These are phyloP conservation scores for Blastocystis sp. DNA, from an alignment of 352 stramenopile species.

Conservation along the genomic window DNA sequence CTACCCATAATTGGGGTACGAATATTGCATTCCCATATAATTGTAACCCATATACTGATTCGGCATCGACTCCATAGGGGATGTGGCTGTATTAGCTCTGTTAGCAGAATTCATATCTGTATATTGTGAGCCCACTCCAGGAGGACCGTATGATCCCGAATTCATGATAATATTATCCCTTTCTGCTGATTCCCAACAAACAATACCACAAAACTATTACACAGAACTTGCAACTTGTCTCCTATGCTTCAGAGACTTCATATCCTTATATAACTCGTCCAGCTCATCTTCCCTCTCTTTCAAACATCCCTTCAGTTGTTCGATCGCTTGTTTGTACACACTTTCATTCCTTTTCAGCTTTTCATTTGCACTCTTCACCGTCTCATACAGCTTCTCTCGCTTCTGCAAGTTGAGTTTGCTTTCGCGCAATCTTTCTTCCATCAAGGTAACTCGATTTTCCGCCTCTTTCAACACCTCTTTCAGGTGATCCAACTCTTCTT, in stretches of 20 bases:
- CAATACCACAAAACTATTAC: conserved; percentile 10
- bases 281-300: conserved; percentile 16
- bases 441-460: not conserved
- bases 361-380: not conserved
- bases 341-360: conserved; percentile 36
- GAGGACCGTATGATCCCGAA: not conserved
- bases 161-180: not conserved
- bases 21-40: not conserved
- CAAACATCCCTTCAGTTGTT: not conserved
- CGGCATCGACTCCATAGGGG: not conserved
- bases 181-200: not conserved
- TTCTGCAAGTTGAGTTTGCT: not conserved
- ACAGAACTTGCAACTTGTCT: not conserved
- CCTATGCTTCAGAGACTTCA: not conserved
- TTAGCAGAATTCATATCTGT: not conserved
- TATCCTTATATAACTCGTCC: conserved; percentile 45
- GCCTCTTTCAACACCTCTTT: not conserved
- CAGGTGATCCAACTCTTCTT: not conserved
- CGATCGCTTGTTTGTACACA: conserved; percentile 25
- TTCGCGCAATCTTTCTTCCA: not conserved
- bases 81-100: not conserved
- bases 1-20: not conserved
- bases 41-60: not conserved
- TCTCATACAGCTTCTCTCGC: not conserved
- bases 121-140: not conserved